Base-by-base conservation (phyloP, 2,329 filamentous ascomycete species). In the Aureobasidium sp. region DNA sequence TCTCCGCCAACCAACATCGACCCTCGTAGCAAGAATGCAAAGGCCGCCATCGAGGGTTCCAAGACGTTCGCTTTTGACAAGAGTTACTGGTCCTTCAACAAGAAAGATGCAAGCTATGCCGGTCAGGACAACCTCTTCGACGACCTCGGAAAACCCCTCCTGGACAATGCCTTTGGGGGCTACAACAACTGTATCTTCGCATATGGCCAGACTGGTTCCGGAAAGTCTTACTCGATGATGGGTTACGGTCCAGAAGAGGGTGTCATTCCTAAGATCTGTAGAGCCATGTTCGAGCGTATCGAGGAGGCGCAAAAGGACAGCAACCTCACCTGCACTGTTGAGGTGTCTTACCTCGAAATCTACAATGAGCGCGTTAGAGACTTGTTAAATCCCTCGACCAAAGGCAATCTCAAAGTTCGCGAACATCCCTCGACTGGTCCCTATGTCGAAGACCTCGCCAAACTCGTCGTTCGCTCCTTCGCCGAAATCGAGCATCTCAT, bases 171-270 rank as follows among this genome's bases (percentile, higher is more conserved):
- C 20, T 99, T 99, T 73, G 86, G 93, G 71, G 94, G 94, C 48
- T 99, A 97, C 80, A 97, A 99, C 81, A 99, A 97, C 76, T 99
- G 94, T 81, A 99, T 99, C 72, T 99, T 99, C 74, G 94, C 94
- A 15, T 99, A 99, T 73, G 94, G 94, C 20, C 94, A 99, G 79
- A 99, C 94, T 1, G 94, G 94, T 68, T 97, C 94, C 0, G 94
- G 94, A 76, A 99, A 99, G 78, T 97, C 92, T 17, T 99, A 99
- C 76, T 97, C 92, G 36, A 99, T 99, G 93, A 99, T 99, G 94
- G 94, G 94, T 53, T 99, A 97, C 77, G 94, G 94, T 60, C 88
- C 93, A 71, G 93, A 99, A 72, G 84, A 92, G 63, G 94, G 94
- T 74, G 94, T 99, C 66, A 97, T 97, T 65, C 94, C 95, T 50